Conservation (phyloP, 495 filamentous ascomycete species). For the Penicillium robsamsonii region DNA sequence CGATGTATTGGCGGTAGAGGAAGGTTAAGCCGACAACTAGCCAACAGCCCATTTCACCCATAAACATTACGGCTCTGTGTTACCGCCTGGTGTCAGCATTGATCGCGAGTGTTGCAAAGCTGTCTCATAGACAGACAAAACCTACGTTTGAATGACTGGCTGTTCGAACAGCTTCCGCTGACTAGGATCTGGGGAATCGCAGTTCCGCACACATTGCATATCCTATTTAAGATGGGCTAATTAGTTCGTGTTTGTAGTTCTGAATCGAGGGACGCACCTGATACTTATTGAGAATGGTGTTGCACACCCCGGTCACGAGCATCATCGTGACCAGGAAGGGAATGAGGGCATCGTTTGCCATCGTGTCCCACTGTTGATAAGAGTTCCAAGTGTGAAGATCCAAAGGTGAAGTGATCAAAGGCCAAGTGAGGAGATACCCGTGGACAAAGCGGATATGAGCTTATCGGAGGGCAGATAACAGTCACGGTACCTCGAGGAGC, state of each 20-base stretch:
- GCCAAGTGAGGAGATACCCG: conserved; percentile 3
- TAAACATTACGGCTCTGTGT: conserved; percentile 76
- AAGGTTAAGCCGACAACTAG: conserved; percentile 69
- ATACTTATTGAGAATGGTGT: conserved; percentile 94
- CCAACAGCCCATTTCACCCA: conserved; percentile 92
- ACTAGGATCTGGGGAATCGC: conserved; percentile 69
- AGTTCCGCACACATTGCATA: conserved; percentile 92
- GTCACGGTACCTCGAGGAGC: conserved; percentile 6
- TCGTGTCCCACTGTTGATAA: conserved; percentile 23
- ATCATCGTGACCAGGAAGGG: conserved; percentile 90
- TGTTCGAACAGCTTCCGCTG: conserved; percentile 75
- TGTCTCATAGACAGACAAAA: not conserved
- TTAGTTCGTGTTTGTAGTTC: conserved; percentile 6
- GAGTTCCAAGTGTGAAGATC: not conserved
- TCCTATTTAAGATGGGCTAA: conserved; percentile 53
- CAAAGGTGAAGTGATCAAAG: conserved; percentile 6
- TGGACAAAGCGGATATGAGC: conserved; percentile 12
- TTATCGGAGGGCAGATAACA: conserved; percentile 16
- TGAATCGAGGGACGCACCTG: conserved; percentile 56
- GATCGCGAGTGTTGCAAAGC: not conserved
- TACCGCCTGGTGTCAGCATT: not conserved
- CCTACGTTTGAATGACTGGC: conserved; percentile 88
- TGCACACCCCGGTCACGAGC: conserved; percentile 89
- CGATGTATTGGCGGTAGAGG: conserved; percentile 58
- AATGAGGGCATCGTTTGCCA: conserved; percentile 62